Base-by-base conservation (phyloP, 1,284 basidiomycete genomes). In the Melampsora allii-populina region DNA sequence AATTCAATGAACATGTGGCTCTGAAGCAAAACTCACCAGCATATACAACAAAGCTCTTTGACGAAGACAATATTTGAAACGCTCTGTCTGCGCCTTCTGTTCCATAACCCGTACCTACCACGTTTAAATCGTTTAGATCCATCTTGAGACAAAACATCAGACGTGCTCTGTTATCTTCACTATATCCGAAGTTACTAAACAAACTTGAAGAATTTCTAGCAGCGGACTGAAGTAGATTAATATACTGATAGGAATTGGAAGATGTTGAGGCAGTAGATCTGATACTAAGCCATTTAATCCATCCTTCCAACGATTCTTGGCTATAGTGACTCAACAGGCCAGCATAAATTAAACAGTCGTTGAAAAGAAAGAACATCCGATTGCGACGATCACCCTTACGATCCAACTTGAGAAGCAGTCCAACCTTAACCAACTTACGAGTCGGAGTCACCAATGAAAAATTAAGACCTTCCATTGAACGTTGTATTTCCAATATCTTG, bases 381-480 rank as follows among this genome's bases (percentile, higher is more conserved):
- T 64, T 48, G 76, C 88, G 67, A 39, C 79, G 77, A 19, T 78
- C 76, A 2, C 77, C 75, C 1, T 66, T 45, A 3, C 78, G 77
- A 48, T 79, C 73, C n/a, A 79, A 67, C 65, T 79, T 80, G 36
- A 76, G 71, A 5, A 82, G 69, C 0, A 84, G 77, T 1, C 89
- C 89, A 5, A 89, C 86, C 74, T 87, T 88, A 61, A 93, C 81
- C 60, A 93, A 85, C 0, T 84, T 86, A n/a, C 92, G 87, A 3
- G 91, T 91, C 0, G 92, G 91, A 0, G 83, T 82, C 77, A 94
- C 86, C 66, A 94, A 85, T 66, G 86, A 87, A 76, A 91, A 88
- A 0, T 90, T 89, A 10, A 93, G 85, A 77, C 87, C 87, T 2
- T 86, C 83, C 1, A 91, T 91, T 6, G 87, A 84, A 10, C 88